Base-by-base conservation (phyloP, 345 rosid species). In the Moricandia arvensis region DNA sequence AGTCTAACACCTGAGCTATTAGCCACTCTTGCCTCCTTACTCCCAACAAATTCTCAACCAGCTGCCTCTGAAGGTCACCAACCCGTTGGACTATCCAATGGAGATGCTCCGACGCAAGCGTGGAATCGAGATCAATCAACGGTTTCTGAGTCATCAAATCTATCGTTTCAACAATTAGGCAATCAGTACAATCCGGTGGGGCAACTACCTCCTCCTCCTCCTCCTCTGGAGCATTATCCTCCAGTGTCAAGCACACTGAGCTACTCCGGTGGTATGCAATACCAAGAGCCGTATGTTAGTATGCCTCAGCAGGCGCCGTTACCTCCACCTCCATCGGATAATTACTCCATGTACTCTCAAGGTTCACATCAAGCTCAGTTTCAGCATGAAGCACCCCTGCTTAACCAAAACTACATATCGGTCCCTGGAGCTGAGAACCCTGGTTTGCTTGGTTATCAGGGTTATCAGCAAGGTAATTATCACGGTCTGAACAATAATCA, bases 1-100 rank as follows among this genome's bases (percentile, higher is more conserved):
- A 79, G 85, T 26, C 82, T 92, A 62, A 88, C 99, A 1, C 97
- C 97, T 0, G 97, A 95, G 80, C 88, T 92, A 37, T 81, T 95
- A 73, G 95, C 97, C 49, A 85, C 88, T 74, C 83, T 95, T 78
- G 77, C 93, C 43, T 80, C 89, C 54, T 75, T 95, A 17, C 68
- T 95, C 70, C 99, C 97, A 24, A 66, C 83, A 63, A 82, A 77
- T 79, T 59, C 85, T 63, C 90, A 86, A 41, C 68, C 87, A 49
- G 27, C 87, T 64, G 51, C 75, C 27, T 51, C 80, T 21, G 89
- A 85, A 71, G 61, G 79, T 84, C 79, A 80, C 58, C 97, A 83
- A 38, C 27, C 85, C 60, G 41, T 64, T 74, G 78, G 71, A 63
- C 72, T 63, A 45, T 54, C 77, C 53, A 82, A 69, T 72, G 78